phyloP scores from a whole-genome alignment of 345 rosid species.

The Raphanus sativus region DNA sequence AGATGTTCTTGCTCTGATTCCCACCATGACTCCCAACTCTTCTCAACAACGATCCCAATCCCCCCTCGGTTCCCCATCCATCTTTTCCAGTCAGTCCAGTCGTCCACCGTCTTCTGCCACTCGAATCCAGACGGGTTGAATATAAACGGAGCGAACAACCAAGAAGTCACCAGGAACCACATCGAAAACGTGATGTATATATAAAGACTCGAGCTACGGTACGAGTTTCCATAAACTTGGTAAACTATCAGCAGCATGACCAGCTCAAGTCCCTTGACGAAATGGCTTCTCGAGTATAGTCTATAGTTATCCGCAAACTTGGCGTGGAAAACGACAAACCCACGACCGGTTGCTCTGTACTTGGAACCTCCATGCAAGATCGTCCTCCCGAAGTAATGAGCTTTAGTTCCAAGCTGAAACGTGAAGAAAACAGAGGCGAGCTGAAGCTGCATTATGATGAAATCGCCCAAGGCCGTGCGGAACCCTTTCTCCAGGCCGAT shows the following conservation, averaged over 20 bases:
- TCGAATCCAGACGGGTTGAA: constrained; percentile 97
- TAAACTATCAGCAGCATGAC: constrained; percentile 62
- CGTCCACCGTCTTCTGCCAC: constrained; percentile 96
- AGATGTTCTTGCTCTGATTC: constrained; percentile 85
- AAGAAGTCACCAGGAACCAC: constrained; percentile 94
- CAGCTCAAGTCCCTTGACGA: constrained; percentile 87
- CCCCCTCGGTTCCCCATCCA: constrained; percentile 99
- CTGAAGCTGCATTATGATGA: constrained; percentile 93
- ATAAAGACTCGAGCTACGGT: constrained; percentile 72
- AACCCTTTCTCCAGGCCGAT: constrained; percentile 94
- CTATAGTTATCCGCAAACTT: constrained; percentile 92
- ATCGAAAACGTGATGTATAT: constrained; percentile 71
- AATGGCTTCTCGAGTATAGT: constrained; percentile 88
- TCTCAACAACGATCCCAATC: constrained; percentile 63
- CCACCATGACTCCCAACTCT: constrained; percentile 99
- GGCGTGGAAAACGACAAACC: constrained; percentile 88
- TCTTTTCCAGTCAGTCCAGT: constrained; percentile 98
- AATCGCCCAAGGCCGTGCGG: constrained; percentile 79
- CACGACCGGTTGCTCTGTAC: constrained; percentile 84
- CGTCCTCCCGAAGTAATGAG: constrained; percentile 90
- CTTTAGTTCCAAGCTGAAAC: constrained; percentile 97
- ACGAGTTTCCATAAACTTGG: constrained; percentile 68
- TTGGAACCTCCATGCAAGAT: constrained; percentile 90
- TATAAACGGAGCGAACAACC: constrained; percentile 94
- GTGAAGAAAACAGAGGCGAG: constrained; percentile 95